These are phyloP conservation scores for Phlebiopsis flavidoalba DNA, from an alignment of 768 basidiomycete species.

Conservation along the genomic window DNA sequence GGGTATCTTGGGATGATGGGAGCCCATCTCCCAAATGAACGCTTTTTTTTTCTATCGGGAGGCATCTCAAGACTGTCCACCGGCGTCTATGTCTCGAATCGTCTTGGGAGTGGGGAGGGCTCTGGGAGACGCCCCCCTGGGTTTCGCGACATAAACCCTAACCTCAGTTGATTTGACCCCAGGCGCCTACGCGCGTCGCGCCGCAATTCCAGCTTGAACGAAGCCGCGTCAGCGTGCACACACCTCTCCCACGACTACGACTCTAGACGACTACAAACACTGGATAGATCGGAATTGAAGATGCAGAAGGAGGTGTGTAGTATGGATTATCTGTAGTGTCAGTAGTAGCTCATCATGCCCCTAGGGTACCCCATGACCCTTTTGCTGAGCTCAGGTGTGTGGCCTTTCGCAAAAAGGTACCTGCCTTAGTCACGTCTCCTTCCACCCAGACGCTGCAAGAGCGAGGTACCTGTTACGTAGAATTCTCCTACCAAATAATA, in stretches of 20 bases:
- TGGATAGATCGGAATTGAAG: slow-evolving; percentile 90
- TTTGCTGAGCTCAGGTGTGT: slow-evolving; percentile 86
- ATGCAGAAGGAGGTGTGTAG: slow-evolving; percentile 67
- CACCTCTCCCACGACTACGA: slow-evolving; percentile 1
- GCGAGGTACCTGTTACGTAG: slow-evolving; percentile 93
- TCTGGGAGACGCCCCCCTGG: too few species aligned
- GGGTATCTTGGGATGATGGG: too few species aligned
- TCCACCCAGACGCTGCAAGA: slow-evolving; percentile 81
- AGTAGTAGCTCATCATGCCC: not conserved
- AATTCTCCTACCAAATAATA: too few species aligned
- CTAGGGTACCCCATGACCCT: slow-evolving; percentile 88
- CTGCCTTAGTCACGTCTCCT: too few species aligned
- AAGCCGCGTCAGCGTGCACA: slow-evolving; percentile 26
- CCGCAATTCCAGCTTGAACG: slow-evolving; percentile 14
- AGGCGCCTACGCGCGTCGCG: slow-evolving; percentile 28
- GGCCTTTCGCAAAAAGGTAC: too few species aligned
- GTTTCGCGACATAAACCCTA: too few species aligned
- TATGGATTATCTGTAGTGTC: not conserved
- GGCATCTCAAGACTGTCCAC: too few species aligned
- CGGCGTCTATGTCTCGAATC: too few species aligned
- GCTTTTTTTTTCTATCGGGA: too few species aligned
- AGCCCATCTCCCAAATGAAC: too few species aligned
- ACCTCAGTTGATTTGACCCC: not conserved
- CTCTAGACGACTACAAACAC: slow-evolving; percentile 31
- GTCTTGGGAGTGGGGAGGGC: too few species aligned